Percentiles rank a stretch among this genome's conserved stretches.
Evolutionary conservation across 805 yeast genomes (phyloP).

Genomic region (Hermanozyma aechmeae): DNA sequence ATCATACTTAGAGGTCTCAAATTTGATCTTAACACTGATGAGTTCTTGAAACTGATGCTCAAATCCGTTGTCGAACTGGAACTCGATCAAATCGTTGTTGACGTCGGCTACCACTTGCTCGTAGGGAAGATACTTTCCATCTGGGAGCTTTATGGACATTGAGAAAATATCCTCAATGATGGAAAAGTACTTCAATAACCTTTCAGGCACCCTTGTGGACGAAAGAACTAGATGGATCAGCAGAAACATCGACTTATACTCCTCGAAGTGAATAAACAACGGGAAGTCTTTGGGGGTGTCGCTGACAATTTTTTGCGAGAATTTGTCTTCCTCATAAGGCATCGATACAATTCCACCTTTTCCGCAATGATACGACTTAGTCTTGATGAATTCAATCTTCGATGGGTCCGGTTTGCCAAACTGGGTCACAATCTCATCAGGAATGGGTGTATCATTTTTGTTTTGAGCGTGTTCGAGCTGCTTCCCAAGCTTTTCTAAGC

Average conservation of each 20-base stretch:
- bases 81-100: constrained; percentile 64
- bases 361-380: constrained; percentile 58
- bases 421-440: constrained; percentile 48
- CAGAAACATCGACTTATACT: constrained; percentile 70
- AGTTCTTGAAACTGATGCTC: constrained; percentile 59
- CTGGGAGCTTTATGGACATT: constrained; percentile 57
- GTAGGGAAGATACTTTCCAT: constrained; percentile 51
- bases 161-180: constrained; percentile 58
- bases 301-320: constrained; percentile 8
- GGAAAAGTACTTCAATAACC: constrained; percentile 55
- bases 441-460: constrained; percentile 69
- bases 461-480: constrained; percentile 53
- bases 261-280: constrained; percentile 68
- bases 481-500: constrained; percentile 42
- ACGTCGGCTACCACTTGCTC: constrained; percentile 70
- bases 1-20: constrained; percentile 50
- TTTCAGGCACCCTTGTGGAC: constrained; percentile 41
- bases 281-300: constrained; percentile 45
- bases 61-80: constrained; percentile 47
- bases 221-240: constrained; percentile 55
- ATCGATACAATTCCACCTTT: constrained; percentile 25
- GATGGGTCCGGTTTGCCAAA: constrained; percentile 72
- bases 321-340: constrained; percentile 17
- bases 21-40: constrained; percentile 51
- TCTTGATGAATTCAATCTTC: constrained; percentile 60